A percentile compares a stretch with the other conserved stretches of the same genome.
These are phyloP conservation scores for Dimocarpus longan DNA, from an alignment of 345 rosid genomes.

Conservation along the genomic window DNA sequence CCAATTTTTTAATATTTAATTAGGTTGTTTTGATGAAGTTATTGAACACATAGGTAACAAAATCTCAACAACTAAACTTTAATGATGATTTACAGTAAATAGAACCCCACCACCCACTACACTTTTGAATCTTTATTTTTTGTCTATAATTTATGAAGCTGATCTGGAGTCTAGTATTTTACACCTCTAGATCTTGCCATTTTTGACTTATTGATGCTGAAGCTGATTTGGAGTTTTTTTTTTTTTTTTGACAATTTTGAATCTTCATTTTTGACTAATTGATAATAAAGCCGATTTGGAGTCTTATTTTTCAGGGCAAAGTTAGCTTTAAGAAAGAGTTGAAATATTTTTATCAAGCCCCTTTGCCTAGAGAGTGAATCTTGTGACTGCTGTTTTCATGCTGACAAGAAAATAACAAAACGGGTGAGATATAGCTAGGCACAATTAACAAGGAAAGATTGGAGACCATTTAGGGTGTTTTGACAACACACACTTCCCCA, in stretches of 20 bases:
- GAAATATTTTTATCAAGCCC: not conserved
- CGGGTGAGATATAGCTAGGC: constrained; percentile 36
- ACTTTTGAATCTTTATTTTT: not conserved
- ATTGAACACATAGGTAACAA: too few relatives aligned
- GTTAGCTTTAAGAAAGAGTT: not conserved
- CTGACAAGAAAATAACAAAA: constrained; percentile 62
- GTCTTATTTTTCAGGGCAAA: too few relatives aligned
- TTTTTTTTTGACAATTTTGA: too few relatives aligned
- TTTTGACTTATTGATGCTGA: too few relatives aligned
- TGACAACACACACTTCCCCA: constrained; percentile 38
- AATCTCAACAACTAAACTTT: too few relatives aligned
- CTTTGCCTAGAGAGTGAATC: not conserved
- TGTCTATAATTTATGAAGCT: too few relatives aligned
- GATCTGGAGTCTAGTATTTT: too few relatives aligned
- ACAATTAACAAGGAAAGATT: constrained; percentile 32
- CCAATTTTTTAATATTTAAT: too few relatives aligned
- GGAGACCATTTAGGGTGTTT: constrained; percentile 15
- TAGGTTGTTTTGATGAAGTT: too few relatives aligned
- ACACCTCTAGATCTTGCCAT: too few relatives aligned
- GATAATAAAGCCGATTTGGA: not conserved
- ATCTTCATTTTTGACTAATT: not conserved
- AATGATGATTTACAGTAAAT: not conserved
- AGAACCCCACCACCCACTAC: not conserved
- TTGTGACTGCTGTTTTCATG: constrained; percentile 29
- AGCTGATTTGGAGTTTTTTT: too few relatives aligned